A percentile compares a stretch with the other conserved stretches of the same genome.
These are phyloP conservation scores for Trichoderma asperellum DNA, from an alignment of 2,329 filamentous ascomycete species.

Conservation along the genomic window DNA sequence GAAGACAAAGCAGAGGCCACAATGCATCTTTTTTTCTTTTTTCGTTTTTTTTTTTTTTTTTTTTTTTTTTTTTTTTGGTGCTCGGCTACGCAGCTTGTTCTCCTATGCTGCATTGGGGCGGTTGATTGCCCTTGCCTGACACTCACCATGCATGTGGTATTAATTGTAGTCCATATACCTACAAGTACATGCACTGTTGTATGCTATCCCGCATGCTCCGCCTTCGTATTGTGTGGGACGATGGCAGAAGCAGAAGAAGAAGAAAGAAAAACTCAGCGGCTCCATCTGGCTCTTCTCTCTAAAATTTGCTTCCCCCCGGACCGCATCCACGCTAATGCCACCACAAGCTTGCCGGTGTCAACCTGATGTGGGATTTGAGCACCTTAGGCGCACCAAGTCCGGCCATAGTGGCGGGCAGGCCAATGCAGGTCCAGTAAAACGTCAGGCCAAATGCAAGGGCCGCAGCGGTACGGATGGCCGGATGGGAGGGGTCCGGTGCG, in stretches of 20 bases:
- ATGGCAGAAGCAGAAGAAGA: background rate
- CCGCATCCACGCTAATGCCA: constrained; percentile 7
- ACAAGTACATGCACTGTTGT: background rate
- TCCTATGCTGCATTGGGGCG: background rate
- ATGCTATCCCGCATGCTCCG: background rate
- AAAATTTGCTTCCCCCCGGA: background rate
- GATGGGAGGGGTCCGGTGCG: constrained; percentile 20
- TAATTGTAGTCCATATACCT: background rate
- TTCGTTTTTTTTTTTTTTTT: too few species aligned
- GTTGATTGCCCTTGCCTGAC: background rate
- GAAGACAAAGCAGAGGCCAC: background rate
- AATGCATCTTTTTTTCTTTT: background rate
- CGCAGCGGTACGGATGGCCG: constrained; percentile 24
- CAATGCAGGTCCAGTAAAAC: constrained; percentile 17
- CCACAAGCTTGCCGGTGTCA: constrained; percentile 8
- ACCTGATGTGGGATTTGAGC: background rate
- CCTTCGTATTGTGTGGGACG: constrained; percentile 8
- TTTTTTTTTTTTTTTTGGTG: too few species aligned
- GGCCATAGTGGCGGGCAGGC: constrained; percentile 9
- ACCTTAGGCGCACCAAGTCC: background rate
- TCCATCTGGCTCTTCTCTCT: background rate
- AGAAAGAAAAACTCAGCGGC: background rate
- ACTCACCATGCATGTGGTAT: background rate
- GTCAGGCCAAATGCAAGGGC: background rate
- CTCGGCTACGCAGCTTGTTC: background rate